Evolutionary conservation across 345 rosid genomes (phyloP), one percentile per base, ranked within the genome.

Genomic region (Cardamine chenopodiifolia): DNA sequence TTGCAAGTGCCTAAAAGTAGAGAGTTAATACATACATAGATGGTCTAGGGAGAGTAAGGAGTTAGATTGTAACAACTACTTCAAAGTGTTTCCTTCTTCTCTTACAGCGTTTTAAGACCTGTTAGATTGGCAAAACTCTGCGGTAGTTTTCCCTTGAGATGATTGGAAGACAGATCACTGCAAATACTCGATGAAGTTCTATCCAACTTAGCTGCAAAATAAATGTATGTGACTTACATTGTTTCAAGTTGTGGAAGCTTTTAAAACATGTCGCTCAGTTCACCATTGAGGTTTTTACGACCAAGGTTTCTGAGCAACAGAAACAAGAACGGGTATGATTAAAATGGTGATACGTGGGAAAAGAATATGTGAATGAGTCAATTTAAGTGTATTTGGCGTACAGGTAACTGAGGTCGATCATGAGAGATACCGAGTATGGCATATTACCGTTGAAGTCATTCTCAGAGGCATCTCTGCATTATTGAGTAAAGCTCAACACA

Each of bases 381-480:
- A 9, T 2, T 7, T 7, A 25, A 66, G 59, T 72, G 28, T 39
- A 26, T 50, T 61, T 39, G 70, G 42, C 96, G 90, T 85, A 92
- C 99, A 90, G 68, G 78, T 82, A 81, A 75, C 70, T 45, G 53
- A 92, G 90, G 67, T 74, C 82, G 49, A 80, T 74, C 96, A 95
- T 89, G 78, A 87, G 91, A 69, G 99, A 90, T 40, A 92, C 85
- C 18, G 97, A 92, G 68, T 87, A 95, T 68, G 99, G 99, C 70
- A 89, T 77, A 73, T 48, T 89, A 37, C 99, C 99, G 10, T 68
- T 87, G 83, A 95, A 87, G 57, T 74, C 75, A 78, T 95, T 95
- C 47, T 83, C 79, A 42, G 97, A 92, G 56, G 86, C 88, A 83
- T 95, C 96, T 80, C 99, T 92, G 93, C 87, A 79, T 22, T 7